Percentiles rank a stretch among this genome's conserved stretches.
Conservation (phyloP, 495 filamentous ascomycete species). For the Aspergillus asperescens region DNA sequence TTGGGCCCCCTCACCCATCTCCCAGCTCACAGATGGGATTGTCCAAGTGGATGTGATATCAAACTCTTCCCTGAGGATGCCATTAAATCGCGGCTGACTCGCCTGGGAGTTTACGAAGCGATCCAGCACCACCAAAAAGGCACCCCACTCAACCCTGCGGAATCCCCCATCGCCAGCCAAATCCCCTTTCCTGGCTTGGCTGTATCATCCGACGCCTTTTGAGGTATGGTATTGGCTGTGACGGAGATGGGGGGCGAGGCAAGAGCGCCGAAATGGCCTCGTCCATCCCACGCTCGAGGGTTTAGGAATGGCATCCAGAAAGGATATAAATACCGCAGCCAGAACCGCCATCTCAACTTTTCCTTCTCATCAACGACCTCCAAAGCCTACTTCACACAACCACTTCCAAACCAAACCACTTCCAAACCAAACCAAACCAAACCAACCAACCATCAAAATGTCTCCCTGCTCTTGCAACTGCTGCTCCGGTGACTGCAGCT, state of each 20-base stretch:
- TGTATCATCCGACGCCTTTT: background rate
- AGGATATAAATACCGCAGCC: constrained; percentile 8
- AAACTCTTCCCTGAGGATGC: background rate
- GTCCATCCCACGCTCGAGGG: constrained; percentile 6
- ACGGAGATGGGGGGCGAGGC: background rate
- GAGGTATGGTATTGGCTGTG: background rate
- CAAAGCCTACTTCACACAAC: background rate
- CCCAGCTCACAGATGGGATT: background rate
- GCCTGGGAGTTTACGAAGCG: background rate
- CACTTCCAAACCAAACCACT: background rate
- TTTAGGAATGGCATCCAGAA: background rate
- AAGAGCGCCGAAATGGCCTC: too few species aligned
- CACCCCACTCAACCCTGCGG: background rate
- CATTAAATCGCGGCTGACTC: constrained; percentile 9
- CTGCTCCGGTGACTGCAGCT: constrained; percentile 14
- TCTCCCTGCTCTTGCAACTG: constrained; percentile 17
- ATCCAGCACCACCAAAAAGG: background rate
- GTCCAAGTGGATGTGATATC: background rate
- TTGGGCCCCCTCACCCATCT: constrained; percentile 2
- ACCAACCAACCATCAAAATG: constrained; percentile 8
- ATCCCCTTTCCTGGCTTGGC: background rate
- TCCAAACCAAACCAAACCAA: background rate
- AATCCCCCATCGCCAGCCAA: background rate
- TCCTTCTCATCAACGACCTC: constrained; percentile 2
- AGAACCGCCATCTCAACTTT: background rate